A percentile compares a stretch with the other conserved stretches of the same genome.
Evolutionary conservation across 345 rosid species (phyloP).

Genomic region (sweet orange (Citrus sinensis)): DNA sequence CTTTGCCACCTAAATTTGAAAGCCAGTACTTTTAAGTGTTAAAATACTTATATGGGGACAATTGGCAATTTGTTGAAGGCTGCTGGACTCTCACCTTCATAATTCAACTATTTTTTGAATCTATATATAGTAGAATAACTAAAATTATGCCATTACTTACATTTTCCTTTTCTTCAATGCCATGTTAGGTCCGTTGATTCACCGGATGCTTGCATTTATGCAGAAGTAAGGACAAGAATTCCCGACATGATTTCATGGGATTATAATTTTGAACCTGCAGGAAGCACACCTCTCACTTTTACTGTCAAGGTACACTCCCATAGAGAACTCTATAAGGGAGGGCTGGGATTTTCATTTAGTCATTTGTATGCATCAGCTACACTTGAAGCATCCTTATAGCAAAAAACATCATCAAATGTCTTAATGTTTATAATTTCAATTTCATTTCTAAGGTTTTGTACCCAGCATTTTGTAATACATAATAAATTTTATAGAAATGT

Average conservation of each 20-base stretch:
- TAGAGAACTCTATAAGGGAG: not conserved
- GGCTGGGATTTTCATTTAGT: not conserved
- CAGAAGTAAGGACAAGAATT: slow-evolving; percentile 82
- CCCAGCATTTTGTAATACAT: not conserved
- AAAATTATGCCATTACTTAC: not conserved
- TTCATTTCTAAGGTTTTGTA: not conserved
- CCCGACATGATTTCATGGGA: slow-evolving; percentile 82
- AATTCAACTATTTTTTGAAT: not conserved
- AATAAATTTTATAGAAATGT: not conserved
- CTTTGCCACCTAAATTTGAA: not conserved
- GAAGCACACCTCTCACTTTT: slow-evolving; percentile 67
- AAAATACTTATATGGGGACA: not conserved
- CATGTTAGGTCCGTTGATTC: slow-evolving; percentile 71
- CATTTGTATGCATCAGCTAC: not conserved
- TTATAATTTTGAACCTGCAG: slow-evolving; percentile 83
- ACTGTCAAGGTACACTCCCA: slow-evolving; percentile 56
- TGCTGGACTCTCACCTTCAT: not conserved
- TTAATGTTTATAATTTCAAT: not conserved
- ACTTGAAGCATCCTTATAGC: not conserved
- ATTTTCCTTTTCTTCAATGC: slow-evolving; percentile 1
- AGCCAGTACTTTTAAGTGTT: not conserved
- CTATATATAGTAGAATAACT: not conserved
- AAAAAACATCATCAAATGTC: not conserved
- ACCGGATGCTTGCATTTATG: slow-evolving; percentile 66
- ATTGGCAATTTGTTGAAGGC: not conserved